Percentiles rank a stretch among this genome's conserved stretches.
Conservation (phyloP, 1,139 yeast genomes). For the Magnusiomyces ingens region DNA sequence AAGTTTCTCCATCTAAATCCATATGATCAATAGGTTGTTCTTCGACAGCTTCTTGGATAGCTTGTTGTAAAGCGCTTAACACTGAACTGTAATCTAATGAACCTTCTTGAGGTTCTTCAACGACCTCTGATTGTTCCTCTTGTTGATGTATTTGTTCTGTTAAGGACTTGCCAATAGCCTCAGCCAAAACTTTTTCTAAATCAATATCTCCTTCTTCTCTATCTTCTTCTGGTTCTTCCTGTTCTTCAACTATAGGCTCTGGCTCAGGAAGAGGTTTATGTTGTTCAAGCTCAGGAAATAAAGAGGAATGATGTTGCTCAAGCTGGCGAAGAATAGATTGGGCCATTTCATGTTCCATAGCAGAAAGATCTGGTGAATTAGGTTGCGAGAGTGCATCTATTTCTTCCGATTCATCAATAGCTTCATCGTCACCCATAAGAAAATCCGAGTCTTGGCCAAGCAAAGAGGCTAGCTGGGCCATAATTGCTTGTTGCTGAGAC, state of each 20-base stretch:
- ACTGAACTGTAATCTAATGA: neutral
- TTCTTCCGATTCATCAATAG: slow-evolving; percentile 1
- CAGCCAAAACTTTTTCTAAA: slow-evolving; percentile 3
- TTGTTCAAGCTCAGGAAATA: neutral
- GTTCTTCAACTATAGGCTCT: neutral
- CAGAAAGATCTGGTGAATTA: neutral
- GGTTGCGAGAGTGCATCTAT: neutral
- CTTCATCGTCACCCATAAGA: slow-evolving; percentile 4
- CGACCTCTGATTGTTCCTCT: neutral
- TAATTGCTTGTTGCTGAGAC: slow-evolving; percentile 11
- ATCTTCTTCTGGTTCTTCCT: neutral
- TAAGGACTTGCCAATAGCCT: slow-evolving; percentile 5
- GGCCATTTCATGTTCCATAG: neutral
- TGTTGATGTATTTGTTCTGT: slow-evolving; percentile 10
- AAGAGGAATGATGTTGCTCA: neutral
- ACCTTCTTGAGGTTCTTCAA: neutral
- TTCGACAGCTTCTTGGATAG: slow-evolving; percentile 4
- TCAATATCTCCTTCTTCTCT: neutral
- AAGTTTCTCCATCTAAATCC: neutral
- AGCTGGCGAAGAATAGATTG: neutral
- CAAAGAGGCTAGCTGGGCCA: slow-evolving; percentile 15
- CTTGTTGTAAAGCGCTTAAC: slow-evolving; percentile 2
- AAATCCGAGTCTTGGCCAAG: slow-evolving; percentile 9
- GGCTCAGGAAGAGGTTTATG: neutral
- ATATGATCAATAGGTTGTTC: neutral